Percentiles rank a stretch among this genome's conserved stretches.
phyloP scores from a whole-genome alignment of 1,284 basidiomycete genomes.

The Microbotryum saponariae region DNA sequence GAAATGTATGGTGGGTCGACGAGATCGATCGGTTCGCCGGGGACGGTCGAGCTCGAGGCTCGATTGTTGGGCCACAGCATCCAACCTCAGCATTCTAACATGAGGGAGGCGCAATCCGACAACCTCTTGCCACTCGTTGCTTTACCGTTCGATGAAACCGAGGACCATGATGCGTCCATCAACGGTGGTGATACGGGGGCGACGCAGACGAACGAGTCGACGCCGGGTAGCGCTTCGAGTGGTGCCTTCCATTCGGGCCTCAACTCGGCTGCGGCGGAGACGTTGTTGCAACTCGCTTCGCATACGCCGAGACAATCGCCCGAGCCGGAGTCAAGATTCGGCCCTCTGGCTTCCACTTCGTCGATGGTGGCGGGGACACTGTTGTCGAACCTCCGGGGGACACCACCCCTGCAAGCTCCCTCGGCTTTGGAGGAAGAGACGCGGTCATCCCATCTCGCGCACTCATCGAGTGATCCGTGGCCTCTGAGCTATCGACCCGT shows the following conservation, averaged over 20 bases:
- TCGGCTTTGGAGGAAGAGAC: constrained; percentile 6
- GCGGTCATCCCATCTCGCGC: constrained; percentile 17
- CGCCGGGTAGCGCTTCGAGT: not conserved
- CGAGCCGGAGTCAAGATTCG: constrained; percentile 16
- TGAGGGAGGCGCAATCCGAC: not conserved
- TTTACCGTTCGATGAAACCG: not conserved
- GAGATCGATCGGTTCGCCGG: constrained; percentile 8
- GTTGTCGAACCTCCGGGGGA: no score
- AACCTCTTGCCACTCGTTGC: not conserved
- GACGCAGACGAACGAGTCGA: not conserved
- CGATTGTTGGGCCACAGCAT: constrained; percentile 1
- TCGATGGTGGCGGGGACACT: no score
- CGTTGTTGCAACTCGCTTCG: constrained; percentile 31
- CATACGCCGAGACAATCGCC: constrained; percentile 30
- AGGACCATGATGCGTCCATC: not conserved
- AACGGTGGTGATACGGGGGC: not conserved
- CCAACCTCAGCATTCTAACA: constrained; percentile 2
- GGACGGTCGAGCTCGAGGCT: constrained; percentile 2
- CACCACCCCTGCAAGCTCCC: no score
- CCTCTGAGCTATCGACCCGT: constrained; percentile 31
- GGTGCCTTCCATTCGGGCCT: not conserved
- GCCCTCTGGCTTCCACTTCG: not conserved
- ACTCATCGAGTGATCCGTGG: constrained; percentile 25
- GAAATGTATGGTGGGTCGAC: constrained; percentile 7
- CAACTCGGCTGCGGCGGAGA: constrained; percentile 35